A percentile compares a stretch with the other conserved stretches of the same genome.
Evolutionary conservation across 768 basidiomycete genomes (phyloP).

Genomic region (Astraeus odoratus): DNA sequence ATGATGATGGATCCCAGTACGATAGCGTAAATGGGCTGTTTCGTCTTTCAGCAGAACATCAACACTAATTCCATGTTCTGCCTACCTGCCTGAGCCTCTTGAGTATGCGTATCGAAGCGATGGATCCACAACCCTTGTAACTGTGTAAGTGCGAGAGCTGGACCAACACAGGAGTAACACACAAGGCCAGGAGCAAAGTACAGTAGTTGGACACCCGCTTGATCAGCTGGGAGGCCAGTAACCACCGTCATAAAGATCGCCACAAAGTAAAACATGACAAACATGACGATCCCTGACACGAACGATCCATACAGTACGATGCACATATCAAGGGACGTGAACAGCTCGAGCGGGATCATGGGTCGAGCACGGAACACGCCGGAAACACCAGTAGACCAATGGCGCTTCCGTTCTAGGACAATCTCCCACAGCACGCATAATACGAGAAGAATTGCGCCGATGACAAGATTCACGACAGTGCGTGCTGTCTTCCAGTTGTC

Average conservation of each 20-base stretch:
- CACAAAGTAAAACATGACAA: constrained; percentile 50
- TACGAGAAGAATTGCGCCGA: constrained; percentile 38
- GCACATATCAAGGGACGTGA: constrained; percentile 36
- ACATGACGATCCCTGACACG: constrained; percentile 40
- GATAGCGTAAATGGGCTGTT: constrained; percentile 37
- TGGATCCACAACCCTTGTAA: constrained; percentile 32
- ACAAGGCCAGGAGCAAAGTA: constrained; percentile 47
- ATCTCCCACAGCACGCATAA: constrained; percentile 38
- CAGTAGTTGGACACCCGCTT: constrained; percentile 42
- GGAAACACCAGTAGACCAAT: background rate
- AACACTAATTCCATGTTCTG: background rate
- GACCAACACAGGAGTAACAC: constrained; percentile 6
- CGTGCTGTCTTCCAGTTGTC: constrained; percentile 34
- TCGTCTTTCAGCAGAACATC: background rate
- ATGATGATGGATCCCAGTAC: constrained; percentile 31
- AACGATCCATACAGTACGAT: constrained; percentile 33
- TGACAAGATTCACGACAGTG: constrained; percentile 41
- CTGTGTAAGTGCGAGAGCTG: background rate
- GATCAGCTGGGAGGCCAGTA: constrained; percentile 31
- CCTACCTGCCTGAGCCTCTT: constrained; percentile 31
- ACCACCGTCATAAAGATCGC: constrained; percentile 46
- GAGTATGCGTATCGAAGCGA: constrained; percentile 30
- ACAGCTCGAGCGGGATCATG: constrained; percentile 42
- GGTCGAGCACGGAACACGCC: constrained; percentile 28
- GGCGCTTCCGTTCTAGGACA: constrained; percentile 26